Evolutionary conservation across 2,329 filamentous ascomycete genomes (phyloP).

Genomic region (Pezicula carpinea): DNA sequence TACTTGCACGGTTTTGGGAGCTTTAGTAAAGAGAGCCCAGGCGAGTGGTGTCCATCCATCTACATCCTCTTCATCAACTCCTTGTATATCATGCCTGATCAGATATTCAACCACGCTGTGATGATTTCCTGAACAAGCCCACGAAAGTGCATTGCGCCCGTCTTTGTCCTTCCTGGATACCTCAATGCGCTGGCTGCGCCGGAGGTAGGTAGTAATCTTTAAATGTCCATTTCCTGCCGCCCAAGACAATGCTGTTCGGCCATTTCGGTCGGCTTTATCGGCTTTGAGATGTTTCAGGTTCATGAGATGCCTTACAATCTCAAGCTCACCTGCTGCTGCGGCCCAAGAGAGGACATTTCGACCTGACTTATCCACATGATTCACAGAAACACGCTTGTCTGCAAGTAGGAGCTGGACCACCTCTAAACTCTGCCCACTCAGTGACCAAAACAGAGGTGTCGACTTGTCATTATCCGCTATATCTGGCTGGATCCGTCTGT

Average conservation of each 20-base stretch:
- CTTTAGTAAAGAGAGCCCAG: slow-evolving; percentile 28
- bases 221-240: slow-evolving; percentile 24
- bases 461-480: slow-evolving; percentile 22
- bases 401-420: slow-evolving; percentile 22
- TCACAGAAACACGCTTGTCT: slow-evolving; percentile 22
- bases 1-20: slow-evolving; percentile 24
- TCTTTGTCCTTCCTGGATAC: slow-evolving; percentile 26
- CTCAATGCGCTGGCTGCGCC: slow-evolving; percentile 22
- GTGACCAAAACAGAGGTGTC: slow-evolving; percentile 31
- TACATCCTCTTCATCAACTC: slow-evolving; percentile 28
- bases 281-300: slow-evolving; percentile 19
- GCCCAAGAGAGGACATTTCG: slow-evolving; percentile 33
- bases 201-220: slow-evolving; percentile 21
- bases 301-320: slow-evolving; percentile 23
- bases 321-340: slow-evolving; percentile 24
- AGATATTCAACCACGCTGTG: slow-evolving; percentile 24
- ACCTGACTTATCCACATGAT: slow-evolving; percentile 28
- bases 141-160: slow-evolving; percentile 29
- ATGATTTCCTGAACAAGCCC: slow-evolving; percentile 24
- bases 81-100: slow-evolving; percentile 24
- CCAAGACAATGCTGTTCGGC: slow-evolving; percentile 30
- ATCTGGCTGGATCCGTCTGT: slow-evolving; percentile 16
- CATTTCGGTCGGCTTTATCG: slow-evolving; percentile 26
- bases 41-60: slow-evolving; percentile 32
- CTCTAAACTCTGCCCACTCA: slow-evolving; percentile 21